A percentile compares a stretch with the other conserved stretches of the same genome.
Conservation (phyloP, 768 basidiomycete species). For the Mycena amicta region DNA sequence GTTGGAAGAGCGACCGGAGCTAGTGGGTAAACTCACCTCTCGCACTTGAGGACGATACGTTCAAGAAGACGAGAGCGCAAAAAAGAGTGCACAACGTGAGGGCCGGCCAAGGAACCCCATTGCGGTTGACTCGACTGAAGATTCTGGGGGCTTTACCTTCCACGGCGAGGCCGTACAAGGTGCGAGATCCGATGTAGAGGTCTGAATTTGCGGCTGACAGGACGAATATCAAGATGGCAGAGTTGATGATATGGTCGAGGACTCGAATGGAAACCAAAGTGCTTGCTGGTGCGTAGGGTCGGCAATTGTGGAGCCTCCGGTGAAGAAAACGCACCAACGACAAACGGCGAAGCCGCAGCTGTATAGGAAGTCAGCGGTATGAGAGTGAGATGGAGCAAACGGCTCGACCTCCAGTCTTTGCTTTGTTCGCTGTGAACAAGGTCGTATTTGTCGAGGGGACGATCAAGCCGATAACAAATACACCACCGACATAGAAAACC, state of each 20-base stretch:
- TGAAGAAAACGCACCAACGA: conserved; percentile 42
- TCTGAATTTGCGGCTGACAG: conserved; percentile 67
- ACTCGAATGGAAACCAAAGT: conserved; percentile 56
- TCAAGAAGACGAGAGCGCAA: conserved; percentile 60
- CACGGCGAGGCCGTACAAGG: conserved; percentile 49
- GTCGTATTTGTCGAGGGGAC: conserved; percentile 62
- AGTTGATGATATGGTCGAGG: conserved; percentile 67
- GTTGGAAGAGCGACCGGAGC: neutral
- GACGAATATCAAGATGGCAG: conserved; percentile 64
- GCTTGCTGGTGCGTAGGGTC: conserved; percentile 29
- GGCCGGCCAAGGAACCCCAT: conserved; percentile 54
- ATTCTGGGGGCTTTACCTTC: conserved; percentile 53
- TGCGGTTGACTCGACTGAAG: conserved; percentile 44
- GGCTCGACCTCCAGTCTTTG: conserved; percentile 38
- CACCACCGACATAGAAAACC: conserved; percentile 62
- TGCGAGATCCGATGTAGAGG: conserved; percentile 55
- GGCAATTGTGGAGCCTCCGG: neutral
- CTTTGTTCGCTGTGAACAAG: conserved; percentile 47
- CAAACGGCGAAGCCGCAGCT: conserved; percentile 68
- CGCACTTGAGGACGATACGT: conserved; percentile 51
- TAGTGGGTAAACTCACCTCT: conserved; percentile 39
- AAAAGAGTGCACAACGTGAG: conserved; percentile 57
- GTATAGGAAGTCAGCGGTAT: neutral
- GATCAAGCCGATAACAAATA: conserved; percentile 72
- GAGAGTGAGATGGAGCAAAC: neutral